A percentile compares a stretch with the other conserved stretches of the same genome.
These are phyloP conservation scores for Trichoderma sp. DNA, from an alignment of 2,329 filamentous ascomycete species.

Conservation along the genomic window DNA sequence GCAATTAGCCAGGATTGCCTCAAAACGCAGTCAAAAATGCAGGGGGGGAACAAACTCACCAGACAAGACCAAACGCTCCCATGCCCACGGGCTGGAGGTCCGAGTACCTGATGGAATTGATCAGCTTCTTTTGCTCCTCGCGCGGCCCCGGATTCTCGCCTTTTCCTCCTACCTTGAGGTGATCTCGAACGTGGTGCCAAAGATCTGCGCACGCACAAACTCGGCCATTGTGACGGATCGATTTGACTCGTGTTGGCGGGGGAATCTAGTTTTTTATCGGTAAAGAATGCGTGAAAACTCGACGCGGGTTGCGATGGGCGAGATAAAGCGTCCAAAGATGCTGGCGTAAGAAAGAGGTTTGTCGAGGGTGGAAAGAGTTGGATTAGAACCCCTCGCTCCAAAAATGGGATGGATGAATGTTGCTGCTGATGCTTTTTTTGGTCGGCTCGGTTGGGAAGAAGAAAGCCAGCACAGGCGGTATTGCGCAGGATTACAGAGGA, in stretches of 20 bases:
- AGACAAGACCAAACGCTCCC: constrained; percentile 97
- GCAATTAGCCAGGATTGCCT: constrained; percentile 7
- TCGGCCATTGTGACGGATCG: constrained; percentile 75
- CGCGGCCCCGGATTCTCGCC: not conserved
- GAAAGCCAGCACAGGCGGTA: not conserved
- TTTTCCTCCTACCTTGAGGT: constrained; percentile 74
- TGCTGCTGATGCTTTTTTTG: constrained; percentile 10
- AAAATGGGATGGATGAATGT: not conserved
- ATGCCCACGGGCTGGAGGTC: constrained; percentile 98
- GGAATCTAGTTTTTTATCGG: not conserved
- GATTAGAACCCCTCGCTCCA: not conserved
- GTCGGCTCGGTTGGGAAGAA: constrained; percentile 8
- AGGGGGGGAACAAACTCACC: constrained; percentile 56
- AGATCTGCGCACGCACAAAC: constrained; percentile 98
- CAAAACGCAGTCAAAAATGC: not conserved
- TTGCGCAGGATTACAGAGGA: constrained; percentile 6
- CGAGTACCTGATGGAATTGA: constrained; percentile 67
- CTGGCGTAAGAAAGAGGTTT: not conserved
- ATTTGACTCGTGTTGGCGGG: constrained; percentile 6
- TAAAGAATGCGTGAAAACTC: not conserved
- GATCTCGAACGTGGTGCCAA: constrained; percentile 99
- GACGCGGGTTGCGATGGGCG: not conserved
- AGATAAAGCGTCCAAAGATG: not conserved
- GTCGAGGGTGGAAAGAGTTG: not conserved
- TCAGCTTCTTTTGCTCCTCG: not conserved